Evolutionary conservation across 2,329 filamentous ascomycete species (phyloP).

Genomic region (Fusarium chuoi): DNA sequence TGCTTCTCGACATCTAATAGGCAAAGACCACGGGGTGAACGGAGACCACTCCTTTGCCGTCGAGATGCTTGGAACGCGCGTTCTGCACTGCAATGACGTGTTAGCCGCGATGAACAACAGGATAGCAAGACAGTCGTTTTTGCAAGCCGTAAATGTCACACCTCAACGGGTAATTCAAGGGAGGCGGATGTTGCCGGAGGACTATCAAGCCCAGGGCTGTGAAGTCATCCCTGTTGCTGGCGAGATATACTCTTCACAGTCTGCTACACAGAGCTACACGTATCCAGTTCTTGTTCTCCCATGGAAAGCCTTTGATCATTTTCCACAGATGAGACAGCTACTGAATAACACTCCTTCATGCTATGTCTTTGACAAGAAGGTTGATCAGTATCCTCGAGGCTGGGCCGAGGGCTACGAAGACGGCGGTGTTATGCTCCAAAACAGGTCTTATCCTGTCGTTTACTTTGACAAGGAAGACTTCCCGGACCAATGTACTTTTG

Average conservation of each 20-base stretch:
- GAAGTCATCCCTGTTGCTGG: not conserved
- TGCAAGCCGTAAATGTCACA: no score
- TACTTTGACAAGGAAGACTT: not conserved
- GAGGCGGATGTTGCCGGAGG: no score
- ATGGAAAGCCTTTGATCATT: not conserved
- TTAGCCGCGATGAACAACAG: not conserved
- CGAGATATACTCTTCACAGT: not conserved
- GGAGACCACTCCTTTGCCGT: not conserved
- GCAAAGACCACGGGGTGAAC: accelerated
- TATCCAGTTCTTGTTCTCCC: not conserved
- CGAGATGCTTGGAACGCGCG: accelerated
- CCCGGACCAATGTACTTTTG: accelerated
- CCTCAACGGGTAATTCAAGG: no score
- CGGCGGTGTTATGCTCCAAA: no score
- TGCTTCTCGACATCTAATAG: not conserved
- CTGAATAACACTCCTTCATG: not conserved
- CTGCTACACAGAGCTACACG: accelerated
- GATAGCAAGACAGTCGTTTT: not conserved
- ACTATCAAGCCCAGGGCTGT: no score
- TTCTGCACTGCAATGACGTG: not conserved
- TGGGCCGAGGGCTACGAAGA: not conserved
- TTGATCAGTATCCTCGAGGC: not conserved
- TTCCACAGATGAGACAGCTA: not conserved
- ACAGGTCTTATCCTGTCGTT: not conserved
- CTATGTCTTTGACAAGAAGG: not conserved